Base-by-base conservation (phyloP, 768 basidiomycete genomes). In the Trametes elegans region DNA sequence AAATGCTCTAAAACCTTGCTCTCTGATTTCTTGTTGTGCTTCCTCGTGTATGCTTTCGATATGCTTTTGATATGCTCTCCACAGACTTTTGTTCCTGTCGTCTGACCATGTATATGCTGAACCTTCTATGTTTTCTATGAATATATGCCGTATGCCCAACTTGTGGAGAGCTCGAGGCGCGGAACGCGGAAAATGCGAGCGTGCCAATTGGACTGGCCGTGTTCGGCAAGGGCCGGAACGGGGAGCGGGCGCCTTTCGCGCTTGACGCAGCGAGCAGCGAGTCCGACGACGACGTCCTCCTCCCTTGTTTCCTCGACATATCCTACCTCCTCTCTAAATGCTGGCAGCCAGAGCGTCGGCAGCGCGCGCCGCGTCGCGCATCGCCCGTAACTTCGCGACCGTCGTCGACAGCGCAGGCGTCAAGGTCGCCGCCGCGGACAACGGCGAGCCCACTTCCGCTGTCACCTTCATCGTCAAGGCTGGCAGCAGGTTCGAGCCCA, bases 391-490 rank as follows among this genome's bases (percentile, higher is more conserved):
- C 28, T 93, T 93, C 72, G 91, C 93, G 55, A 90, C 93, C 49
- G 87, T 87, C 51, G 84, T 88, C 61, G 88, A 93, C 65, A 77
- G 80, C 44, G 79, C 84, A 9, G 90, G 91, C 56, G 79, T 94
- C 68, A 95, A 90, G 73, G 87, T 97, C 63, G 90, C 92, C 23
- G 82, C 91, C 23, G 71, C 89, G 57, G 93, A 97, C 76, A 78
- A 83, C 63, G 88, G 84, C 66, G 86, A 88, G 66, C 85, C 93
- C 39, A 95, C 93, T 5, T 78, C 90, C 26, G 81, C 89, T 50
- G 83, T 99, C 68, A 93, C 93, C 45, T 78, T 98, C 65, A 81
- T 96, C 59, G 84, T 97, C 71, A 96, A 94, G 73, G 96, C 92
- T 52, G 96, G 96, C 50, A 85, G 85, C 67, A 79, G 97, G 66